Evolutionary conservation across 768 basidiomycete species (phyloP).

Genomic region (Mycena latifolia): DNA sequence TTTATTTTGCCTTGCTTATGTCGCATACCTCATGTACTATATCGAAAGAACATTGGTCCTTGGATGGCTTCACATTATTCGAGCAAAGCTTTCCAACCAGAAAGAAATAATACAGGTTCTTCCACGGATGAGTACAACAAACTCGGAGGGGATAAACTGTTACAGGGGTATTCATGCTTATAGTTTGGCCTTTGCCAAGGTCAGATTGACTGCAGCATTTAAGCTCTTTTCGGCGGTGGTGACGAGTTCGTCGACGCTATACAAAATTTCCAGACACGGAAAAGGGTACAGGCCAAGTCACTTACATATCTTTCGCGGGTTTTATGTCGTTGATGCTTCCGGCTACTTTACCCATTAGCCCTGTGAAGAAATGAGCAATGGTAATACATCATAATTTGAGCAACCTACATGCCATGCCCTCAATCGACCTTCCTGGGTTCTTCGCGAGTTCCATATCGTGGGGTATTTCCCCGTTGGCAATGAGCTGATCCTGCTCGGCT

Average conservation of each 20-base stretch:
- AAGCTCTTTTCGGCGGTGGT: conserved; percentile 73
- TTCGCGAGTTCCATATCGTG: conserved; percentile 78
- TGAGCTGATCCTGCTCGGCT: conserved; percentile 68
- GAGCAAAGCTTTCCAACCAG: no score
- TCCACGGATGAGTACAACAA: no score
- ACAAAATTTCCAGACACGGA: conserved; percentile 10
- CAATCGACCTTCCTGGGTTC: conserved; percentile 74
- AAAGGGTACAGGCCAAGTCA: conserved; percentile 26
- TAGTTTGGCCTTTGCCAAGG: conserved; percentile 64
- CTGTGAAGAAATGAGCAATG: conserved; percentile 46
- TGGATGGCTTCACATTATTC: no score
- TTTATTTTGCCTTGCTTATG: not conserved
- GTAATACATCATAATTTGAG: conserved; percentile 10
- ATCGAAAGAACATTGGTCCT: not conserved
- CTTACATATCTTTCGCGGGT: conserved; percentile 87
- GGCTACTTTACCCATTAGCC: conserved; percentile 86
- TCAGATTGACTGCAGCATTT: conserved; percentile 54
- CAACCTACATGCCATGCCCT: conserved; percentile 69
- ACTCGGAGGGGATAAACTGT: no score
- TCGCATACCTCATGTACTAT: not conserved
- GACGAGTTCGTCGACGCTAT: conserved; percentile 87
- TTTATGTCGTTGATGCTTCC: conserved; percentile 83
- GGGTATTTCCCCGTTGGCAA: conserved; percentile 77
- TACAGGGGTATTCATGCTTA: no score
- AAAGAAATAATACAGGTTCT: no score